Base-by-base conservation (phyloP, 345 rosid genomes). In the Boechera retrofracta region DNA sequence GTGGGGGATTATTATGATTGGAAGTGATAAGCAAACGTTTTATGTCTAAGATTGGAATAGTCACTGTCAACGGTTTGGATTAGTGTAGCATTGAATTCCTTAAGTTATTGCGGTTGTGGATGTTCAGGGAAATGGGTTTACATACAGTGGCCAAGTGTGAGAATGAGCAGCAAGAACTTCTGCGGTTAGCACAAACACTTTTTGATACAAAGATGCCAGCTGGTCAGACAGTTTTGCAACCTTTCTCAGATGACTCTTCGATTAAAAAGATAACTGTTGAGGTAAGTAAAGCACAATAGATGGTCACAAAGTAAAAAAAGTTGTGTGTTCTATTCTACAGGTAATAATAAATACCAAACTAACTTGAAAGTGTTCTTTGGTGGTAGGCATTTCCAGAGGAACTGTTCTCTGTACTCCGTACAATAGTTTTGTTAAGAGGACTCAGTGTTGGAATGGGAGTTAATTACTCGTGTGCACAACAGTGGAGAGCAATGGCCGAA, bases 391-490 rank as follows among this genome's bases (percentile, higher is more conserved):
- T 94, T 81, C 97, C 97, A 18, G 98, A 94, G 84, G 96, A 94
- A 64, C 82, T 94, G 61, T 91, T 89, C 84, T 90, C 96, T 56
- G 89, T 91, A 63, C 94, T 94, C 52, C 93, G 97, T 41, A 91
- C 98, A 0, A 92, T 91, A 63, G 85, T 87, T 81, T 86, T 94
- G 45, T 74, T 91, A 73, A 87, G 98, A 86, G 98, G 98, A 56
- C 94, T 94, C 32, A 90, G 97, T 28, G 96, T 91, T 35, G 98
- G 98, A 61, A 86, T 94, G 24, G 97, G 94, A 67, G 72, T 94
- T 70, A 91, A 90, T 82, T 94, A 84, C 80, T 91, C 94, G 0
- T 89, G 96, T 55, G 91, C 94, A 8, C 88, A 94, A 73, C 93
- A 90, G 52, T 91, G 97, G 97, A 88, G 91, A 72, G 81, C 93